A percentile compares a stretch with the other conserved stretches of the same genome.
Evolutionary conservation across 345 rosid genomes (phyloP).

Genomic region (Eucalyptus globulus): DNA sequence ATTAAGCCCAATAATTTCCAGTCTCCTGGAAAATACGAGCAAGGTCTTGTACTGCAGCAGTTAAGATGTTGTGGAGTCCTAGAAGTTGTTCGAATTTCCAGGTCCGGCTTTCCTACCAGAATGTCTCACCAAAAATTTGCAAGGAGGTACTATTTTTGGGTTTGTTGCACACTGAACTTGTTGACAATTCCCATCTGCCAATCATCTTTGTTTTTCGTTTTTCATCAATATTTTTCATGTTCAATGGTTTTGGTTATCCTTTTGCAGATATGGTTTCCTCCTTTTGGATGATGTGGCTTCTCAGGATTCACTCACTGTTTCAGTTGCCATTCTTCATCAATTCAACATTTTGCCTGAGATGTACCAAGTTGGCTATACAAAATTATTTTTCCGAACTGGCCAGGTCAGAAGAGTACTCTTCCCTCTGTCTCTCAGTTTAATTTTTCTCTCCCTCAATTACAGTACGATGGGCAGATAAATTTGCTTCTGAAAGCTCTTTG

Average conservation of each 20-base stretch:
- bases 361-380: constrained; percentile 99
- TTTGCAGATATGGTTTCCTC: constrained; percentile 89
- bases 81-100: constrained; percentile 95
- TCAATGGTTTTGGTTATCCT: not conserved
- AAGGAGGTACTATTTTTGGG: constrained; percentile 40
- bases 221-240: not conserved
- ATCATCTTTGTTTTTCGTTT: not conserved
- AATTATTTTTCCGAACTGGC: constrained; percentile 90
- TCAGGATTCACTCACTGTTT: constrained; percentile 88
- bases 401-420: constrained; percentile 41
- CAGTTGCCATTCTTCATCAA: constrained; percentile 98
- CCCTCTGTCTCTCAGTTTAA: not conserved
- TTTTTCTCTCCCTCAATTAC: not conserved
- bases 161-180: not conserved
- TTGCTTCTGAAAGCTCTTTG: not conserved
- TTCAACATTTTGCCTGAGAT: constrained; percentile 93
- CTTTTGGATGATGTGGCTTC: constrained; percentile 67
- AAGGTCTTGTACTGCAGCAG: constrained; percentile 90
- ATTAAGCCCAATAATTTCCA: constrained; percentile 91
- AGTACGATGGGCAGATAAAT: not conserved
- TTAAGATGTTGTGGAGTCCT: constrained; percentile 96
- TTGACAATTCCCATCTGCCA: not conserved
- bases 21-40: constrained; percentile 83
- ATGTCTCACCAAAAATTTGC: constrained; percentile 96
- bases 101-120: constrained; percentile 97